phyloP scores from a whole-genome alignment of 192 early-diverging fungal genomes.

The Backusella westeae region DNA sequence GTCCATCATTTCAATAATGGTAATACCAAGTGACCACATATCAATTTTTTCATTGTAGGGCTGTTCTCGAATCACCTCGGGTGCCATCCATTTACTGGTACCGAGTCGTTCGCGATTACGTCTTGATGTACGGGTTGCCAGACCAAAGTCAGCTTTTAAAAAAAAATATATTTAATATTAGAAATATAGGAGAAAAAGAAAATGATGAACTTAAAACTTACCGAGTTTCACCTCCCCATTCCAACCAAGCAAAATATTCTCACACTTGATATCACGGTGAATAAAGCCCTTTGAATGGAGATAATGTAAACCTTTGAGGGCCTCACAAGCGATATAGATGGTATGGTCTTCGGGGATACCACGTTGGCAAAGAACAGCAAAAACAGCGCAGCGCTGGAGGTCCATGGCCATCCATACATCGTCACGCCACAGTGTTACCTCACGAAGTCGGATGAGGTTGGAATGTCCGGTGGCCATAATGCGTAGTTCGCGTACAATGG shows the following conservation, averaged over 20 bases:
- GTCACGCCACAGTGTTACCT: constrained; percentile 33
- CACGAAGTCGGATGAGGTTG: constrained; percentile 36
- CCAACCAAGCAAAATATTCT: constrained; percentile 40
- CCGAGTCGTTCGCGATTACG: constrained; percentile 36
- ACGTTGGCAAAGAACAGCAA: constrained; percentile 36
- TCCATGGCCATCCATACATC: constrained; percentile 44
- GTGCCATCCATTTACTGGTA: constrained; percentile 47
- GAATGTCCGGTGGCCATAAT: constrained; percentile 37
- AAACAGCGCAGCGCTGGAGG: constrained; percentile 34
- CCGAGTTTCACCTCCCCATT: constrained; percentile 45
- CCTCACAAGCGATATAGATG: constrained; percentile 37
- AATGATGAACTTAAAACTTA: constrained; percentile 13
- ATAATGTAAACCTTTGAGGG: constrained; percentile 36
- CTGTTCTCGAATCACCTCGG: constrained; percentile 45
- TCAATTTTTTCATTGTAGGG: constrained; percentile 47
- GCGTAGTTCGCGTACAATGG: constrained; percentile 34
- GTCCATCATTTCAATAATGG: constrained; percentile 48
- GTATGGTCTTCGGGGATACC: constrained; percentile 40
- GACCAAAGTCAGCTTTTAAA: constrained; percentile 38
- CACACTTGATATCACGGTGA: constrained; percentile 49
- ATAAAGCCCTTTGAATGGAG: constrained; percentile 40
- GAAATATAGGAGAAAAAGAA: neutral
- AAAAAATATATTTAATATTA: neutral
- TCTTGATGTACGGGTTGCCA: constrained; percentile 32
- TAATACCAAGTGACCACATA: constrained; percentile 49